Evolutionary conservation across 2,329 filamentous ascomycete species (phyloP).

Genomic region (Penicillium olsonii): DNA sequence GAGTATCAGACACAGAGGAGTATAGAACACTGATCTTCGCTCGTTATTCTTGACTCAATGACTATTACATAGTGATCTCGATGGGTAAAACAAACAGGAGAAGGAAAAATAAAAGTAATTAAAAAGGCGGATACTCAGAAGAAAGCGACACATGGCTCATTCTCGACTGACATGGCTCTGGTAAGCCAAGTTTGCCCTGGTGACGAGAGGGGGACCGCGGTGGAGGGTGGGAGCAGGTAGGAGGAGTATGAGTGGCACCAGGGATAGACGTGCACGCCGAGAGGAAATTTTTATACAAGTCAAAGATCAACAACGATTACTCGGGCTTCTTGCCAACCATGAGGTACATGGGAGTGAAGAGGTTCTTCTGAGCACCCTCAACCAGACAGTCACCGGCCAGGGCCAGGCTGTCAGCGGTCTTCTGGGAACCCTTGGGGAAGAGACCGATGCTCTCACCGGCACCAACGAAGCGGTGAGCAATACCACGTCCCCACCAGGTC

Average conservation of each 20-base stretch:
- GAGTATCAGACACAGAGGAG: background rate
- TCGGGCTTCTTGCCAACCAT: conserved; percentile 89
- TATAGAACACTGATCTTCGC: conserved; percentile 18
- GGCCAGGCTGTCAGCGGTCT: conserved; percentile 89
- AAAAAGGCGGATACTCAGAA: conserved; percentile 16
- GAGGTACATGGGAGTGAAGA: conserved; percentile 99
- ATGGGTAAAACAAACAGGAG: conserved; percentile 20
- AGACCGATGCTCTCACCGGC: conserved; percentile 72
- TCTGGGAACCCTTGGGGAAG: conserved; percentile 81
- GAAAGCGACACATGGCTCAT: conserved; percentile 2
- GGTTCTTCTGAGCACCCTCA: conserved; percentile 78
- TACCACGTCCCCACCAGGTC: conserved; percentile 77
- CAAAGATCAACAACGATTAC: conserved; percentile 24
- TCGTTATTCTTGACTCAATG: conserved; percentile 31
- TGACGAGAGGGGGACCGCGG: conserved; percentile 9
- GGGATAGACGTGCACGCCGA: conserved; percentile 16
- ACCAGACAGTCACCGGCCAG: conserved; percentile 81
- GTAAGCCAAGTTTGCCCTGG: conserved; percentile 7
- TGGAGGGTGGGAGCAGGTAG: conserved; percentile 8
- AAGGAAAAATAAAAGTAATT: conserved; percentile 10
- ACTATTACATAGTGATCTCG: conserved; percentile 30
- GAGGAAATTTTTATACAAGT: conserved; percentile 9
- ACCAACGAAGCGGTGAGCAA: conserved; percentile 76
- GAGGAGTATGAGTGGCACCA: conserved; percentile 13
- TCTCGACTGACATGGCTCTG: conserved; percentile 8